Evolutionary conservation across 495 filamentous ascomycete genomes (phyloP).

Genomic region (Neurospora sp.): DNA sequence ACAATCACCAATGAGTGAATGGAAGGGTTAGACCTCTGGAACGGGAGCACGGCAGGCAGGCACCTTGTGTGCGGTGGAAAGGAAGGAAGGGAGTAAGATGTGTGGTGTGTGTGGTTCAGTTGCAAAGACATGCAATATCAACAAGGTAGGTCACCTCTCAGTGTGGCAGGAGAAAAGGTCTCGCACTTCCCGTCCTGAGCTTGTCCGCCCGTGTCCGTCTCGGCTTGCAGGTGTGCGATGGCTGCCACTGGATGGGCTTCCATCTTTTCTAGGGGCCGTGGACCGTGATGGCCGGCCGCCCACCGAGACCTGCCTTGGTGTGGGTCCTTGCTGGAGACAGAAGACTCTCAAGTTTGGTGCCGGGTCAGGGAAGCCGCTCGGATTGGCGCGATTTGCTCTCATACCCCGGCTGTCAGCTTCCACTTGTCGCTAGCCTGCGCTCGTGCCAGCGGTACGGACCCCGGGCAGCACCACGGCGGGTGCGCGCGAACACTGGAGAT

Average conservation of each 20-base stretch:
- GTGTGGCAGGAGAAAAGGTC: background rate
- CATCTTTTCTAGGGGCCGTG: background rate
- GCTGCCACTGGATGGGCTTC: background rate
- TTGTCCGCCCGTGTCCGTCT: background rate
- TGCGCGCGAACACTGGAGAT: background rate
- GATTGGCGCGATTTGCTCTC: background rate
- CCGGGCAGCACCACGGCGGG: background rate
- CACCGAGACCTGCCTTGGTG: background rate
- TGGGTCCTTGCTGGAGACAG: background rate
- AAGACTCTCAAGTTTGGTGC: background rate
- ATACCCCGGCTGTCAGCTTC: background rate
- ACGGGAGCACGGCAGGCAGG: background rate
- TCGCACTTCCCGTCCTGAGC: background rate
- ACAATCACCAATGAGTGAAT: background rate
- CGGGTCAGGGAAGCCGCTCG: background rate
- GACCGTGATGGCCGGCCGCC: background rate
- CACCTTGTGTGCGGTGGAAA: background rate
- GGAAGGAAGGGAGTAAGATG: background rate
- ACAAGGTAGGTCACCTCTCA: background rate
- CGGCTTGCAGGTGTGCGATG: background rate
- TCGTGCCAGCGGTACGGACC: background rate
- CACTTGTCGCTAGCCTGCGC: background rate
- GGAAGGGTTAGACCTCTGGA: background rate
- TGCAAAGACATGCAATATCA: background rate
- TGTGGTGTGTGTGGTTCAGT: background rate